Evolutionary conservation across 805 yeast species (phyloP), one percentile per base, ranked within the genome.

Genomic region (Metschnikowia anglica): DNA sequence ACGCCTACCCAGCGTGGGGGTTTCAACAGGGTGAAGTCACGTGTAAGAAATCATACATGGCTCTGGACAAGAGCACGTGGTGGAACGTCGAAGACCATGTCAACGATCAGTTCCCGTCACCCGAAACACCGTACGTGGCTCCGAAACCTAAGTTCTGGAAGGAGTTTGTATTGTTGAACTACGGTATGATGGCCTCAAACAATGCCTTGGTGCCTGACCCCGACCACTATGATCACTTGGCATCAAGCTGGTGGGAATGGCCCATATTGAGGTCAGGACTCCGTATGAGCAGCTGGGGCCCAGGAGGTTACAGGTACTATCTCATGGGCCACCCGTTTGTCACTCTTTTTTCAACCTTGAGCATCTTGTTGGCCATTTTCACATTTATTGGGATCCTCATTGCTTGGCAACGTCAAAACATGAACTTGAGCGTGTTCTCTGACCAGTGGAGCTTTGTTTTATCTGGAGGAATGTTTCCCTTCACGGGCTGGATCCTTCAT

Each of bases 151-250:
- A 75, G 49, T 85, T 86, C 63, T 73, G 85, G 73, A 82, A 83
- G 46, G 93, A 86, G 63, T 86, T 86, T 50, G 62, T 85, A 28
- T 79, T 83, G 55, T 70, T 84, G 49, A 86, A 86, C 59, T 79
- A 83, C 58, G 93, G 91, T 2, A 86, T 86, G 95, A 85, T 85
- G 81, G 86, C 91, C 6, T 82, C 91, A 10, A 86, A 86, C 60
- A 86, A 84, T 55, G 95, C 91, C 0, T 71, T 86, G 54, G 76
- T 86, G 23, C 91, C 93, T 7, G 95, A 86, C 59, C 67, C 72
- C 2, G 93, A 86, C 55, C 85, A 85, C 55, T 77, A 70, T 51
- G 95, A 86, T 58, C 76, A 74, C 43, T 67, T 86, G 46, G 81
- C 89, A 1, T 83, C 91, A 12, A 63, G 73, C 43, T 85, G 87